Base-by-base conservation (phyloP, 1,284 basidiomycete species). In the Pseudozyma tsukubaensis region DNA sequence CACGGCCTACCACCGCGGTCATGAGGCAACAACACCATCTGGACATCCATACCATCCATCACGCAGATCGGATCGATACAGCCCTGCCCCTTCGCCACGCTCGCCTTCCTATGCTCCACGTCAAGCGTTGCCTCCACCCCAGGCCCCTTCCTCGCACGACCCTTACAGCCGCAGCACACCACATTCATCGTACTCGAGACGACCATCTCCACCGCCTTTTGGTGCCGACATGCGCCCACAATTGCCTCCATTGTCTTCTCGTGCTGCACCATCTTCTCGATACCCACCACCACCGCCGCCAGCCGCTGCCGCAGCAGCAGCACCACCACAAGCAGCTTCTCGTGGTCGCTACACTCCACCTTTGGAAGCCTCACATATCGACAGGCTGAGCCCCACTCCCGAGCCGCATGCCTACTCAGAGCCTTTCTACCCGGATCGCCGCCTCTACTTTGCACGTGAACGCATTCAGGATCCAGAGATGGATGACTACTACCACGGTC, bases 391-490 rank as follows among this genome's bases (percentile, higher is more conserved):
- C 36, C 54, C 57, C 3, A 66, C 63, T 1, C 67, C 67, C 8
- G 67, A 69, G 35, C 53, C 59, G 7, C 63, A 65, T 39, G 55
- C 42, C 8, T 62, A 70, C 32, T 60, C 67, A 4, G 67, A 75
- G 16, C 56, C 72, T 3, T 75, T 75, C 50, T 75, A 75, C 21
- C 72, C 72, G 16, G 72, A 75, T 36, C 72, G 72, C 42, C 57
- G 72, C 8, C 59, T 75, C 18, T 75, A 65, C 44, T 75, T 71
- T 57, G 67, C 63, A 0, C 67, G 72, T 39, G 72, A 75, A 35
- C 72, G 72, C 32, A 75, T 75, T 29, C 53, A 63, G 51, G 72
- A 75, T 29, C 56, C 62, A 3, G 72, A 75, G 53, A 67, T 75
- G 51, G 72, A 75, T 54, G 72, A 70, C 19, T 75, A 71, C 45